A percentile compares a stretch with the other conserved stretches of the same genome.
phyloP scores from a whole-genome alignment of 2,329 filamentous ascomycete genomes.

The Aureobasidium sp. region DNA sequence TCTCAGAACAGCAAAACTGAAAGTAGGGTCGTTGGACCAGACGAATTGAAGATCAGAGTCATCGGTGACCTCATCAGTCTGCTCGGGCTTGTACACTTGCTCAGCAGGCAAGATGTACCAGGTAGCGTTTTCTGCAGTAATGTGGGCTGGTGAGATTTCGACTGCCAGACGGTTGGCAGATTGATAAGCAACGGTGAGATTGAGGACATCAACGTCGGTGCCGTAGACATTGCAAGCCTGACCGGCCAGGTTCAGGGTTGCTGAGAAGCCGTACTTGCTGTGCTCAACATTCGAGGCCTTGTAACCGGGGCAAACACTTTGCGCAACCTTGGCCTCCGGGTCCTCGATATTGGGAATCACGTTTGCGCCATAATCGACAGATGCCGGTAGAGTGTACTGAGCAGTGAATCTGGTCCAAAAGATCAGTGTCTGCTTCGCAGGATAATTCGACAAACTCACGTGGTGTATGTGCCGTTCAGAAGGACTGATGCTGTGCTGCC shows the following conservation, averaged over 20 bases:
- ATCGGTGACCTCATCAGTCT: conserved; percentile 35
- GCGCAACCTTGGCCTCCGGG: conserved; percentile 55
- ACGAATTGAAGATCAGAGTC: conserved; percentile 44
- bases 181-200: conserved; percentile 62
- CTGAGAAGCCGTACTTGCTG: conserved; percentile 43
- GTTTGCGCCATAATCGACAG: conserved; percentile 29
- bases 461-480: conserved; percentile 21
- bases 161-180: conserved; percentile 59
- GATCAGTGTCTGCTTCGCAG: conserved; percentile 13
- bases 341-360: conserved; percentile 58
- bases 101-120: conserved; percentile 58
- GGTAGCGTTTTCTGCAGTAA: conserved; percentile 34
- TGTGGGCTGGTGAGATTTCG: conserved; percentile 59
- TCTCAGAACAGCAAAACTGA: conserved; percentile 50
- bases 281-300: conserved; percentile 45
- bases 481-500: conserved; percentile 22
- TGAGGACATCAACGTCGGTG: conserved; percentile 60
- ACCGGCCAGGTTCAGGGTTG: conserved; percentile 47
- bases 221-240: conserved; percentile 66
- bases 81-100: conserved; percentile 52
- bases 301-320: conserved; percentile 57
- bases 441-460: background rate
- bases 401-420: conserved; percentile 21
- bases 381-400: conserved; percentile 28
- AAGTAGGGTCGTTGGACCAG: conserved; percentile 52